Evolutionary conservation across 345 rosid genomes (phyloP), one percentile per base, ranked within the genome.

Genomic region (Boechera retrofracta): DNA sequence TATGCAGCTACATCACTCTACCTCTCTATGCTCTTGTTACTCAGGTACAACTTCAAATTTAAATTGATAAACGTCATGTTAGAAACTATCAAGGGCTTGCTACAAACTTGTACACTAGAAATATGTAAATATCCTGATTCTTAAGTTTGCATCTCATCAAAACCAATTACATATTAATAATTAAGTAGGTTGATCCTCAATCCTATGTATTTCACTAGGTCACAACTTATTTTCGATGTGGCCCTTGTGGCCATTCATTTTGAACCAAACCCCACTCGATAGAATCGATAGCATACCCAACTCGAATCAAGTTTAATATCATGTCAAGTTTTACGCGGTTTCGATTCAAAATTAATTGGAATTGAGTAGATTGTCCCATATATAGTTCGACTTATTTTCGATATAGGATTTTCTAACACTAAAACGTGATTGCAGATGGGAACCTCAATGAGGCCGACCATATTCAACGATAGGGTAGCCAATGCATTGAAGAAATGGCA

Each of bases 21-120:
- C 98, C 99, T 61, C 91, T 95, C n/a, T 92, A 95, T 73, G 99
- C 99, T 39, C 76, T 95, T 31, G 99, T 95, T 55, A 95, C 98
- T 10, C 99, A 93, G 91, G 98, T 93, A 68, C 4, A 69, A 13
- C 52, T 24, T 0, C 1, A 41, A 10, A 63, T 7, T 41, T 41
- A 24, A 53, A 24, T 24, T 76, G 3, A 29, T 42, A 28, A 58
- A 47, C 21, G 0, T 52, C 36, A 16, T 39, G 54, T 57, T 45
- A 3, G 9, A 60, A 32, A 31, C 9, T 5, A 12, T 21, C 7
- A 48, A 16, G 35, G 7, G 31, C 38, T 68, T 32, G 3, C 35
- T 54, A 49, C 24, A 52, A 49, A 10, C 41, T 26, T n/a, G 11
- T 3, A 24, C 52, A 8, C 1, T 1, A 38, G 0, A 26, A 5